Conservation (phyloP, 495 filamentous ascomycete genomes). For the Penicillium atrosanguineum region DNA sequence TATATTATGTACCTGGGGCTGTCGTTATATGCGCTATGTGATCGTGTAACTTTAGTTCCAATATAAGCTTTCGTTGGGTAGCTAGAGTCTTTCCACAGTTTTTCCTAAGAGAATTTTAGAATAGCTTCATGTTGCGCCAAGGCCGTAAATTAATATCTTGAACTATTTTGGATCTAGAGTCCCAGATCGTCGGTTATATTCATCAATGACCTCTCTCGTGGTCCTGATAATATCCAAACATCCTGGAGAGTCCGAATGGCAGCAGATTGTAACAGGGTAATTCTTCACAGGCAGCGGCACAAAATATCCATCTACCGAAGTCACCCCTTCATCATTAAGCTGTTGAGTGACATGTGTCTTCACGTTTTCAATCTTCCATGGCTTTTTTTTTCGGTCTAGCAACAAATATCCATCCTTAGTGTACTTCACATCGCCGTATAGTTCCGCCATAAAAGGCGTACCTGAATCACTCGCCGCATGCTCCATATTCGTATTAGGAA, state of each 20-base stretch:
- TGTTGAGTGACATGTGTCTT: too few relatives aligned
- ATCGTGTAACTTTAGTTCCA: too few relatives aligned
- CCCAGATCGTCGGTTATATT: too few relatives aligned
- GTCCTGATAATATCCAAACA: conserved; percentile 51
- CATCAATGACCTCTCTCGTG: conserved; percentile 36
- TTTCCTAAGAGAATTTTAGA: too few relatives aligned
- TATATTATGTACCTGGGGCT: too few relatives aligned
- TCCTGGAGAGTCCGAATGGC: conserved; percentile 54
- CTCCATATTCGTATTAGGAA: conserved; percentile 52
- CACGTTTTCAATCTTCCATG: too few relatives aligned
- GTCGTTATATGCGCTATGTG: too few relatives aligned
- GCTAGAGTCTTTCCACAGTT: too few relatives aligned
- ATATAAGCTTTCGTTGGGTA: too few relatives aligned
- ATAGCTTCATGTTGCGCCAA: too few relatives aligned
- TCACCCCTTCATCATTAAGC: conserved; percentile 42
- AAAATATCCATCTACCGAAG: conserved; percentile 41
- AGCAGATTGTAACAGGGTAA: conserved; percentile 50
- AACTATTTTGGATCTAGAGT: too few relatives aligned
- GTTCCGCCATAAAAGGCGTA: conserved; percentile 55
- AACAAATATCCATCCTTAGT: conserved; percentile 46
- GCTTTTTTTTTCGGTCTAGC: conserved; percentile 57
- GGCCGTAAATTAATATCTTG: too few relatives aligned
- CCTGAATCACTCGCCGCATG: conserved; percentile 50
- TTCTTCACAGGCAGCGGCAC: conserved; percentile 45
- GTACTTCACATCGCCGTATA: conserved; percentile 61